phyloP scores from a whole-genome alignment of 176 grass and related monocot species.

The Oropetium thomaeum region DNA sequence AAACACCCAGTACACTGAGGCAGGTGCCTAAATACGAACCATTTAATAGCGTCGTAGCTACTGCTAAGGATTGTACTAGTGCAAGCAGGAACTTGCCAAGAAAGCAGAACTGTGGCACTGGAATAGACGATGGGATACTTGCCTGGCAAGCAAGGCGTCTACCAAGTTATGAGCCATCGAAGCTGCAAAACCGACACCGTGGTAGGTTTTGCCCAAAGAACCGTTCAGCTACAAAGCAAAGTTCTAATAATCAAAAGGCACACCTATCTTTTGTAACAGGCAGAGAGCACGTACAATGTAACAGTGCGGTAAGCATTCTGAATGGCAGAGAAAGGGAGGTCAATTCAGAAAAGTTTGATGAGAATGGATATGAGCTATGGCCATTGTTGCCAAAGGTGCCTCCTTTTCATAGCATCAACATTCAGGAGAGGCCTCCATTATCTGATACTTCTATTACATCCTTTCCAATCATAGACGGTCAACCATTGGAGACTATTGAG shows the following conservation, averaged over 20 bases:
- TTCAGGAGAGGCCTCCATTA: not conserved
- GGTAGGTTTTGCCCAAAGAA: slow-evolving; percentile 22
- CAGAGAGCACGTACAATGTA: not conserved
- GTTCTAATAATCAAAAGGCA: slow-evolving; percentile 16
- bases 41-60: slow-evolving; percentile 7
- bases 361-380: slow-evolving; percentile 3
- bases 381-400: not conserved
- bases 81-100: not conserved
- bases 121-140: not conserved
- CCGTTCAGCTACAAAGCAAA: slow-evolving; percentile 21
- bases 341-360: not conserved
- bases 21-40: slow-evolving; percentile 5
- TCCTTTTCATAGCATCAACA: not conserved
- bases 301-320: not conserved
- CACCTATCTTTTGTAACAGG: slow-evolving; percentile 7
- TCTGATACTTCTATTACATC: not conserved
- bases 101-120: slow-evolving; percentile 3
- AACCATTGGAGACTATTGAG: slow-evolving; percentile 29
- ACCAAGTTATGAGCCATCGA: slow-evolving; percentile 6
- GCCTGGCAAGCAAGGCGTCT: not conserved
- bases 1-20: not conserved
- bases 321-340: slow-evolving; percentile 1
- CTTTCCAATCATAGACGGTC: slow-evolving; percentile 3
- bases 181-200: slow-evolving; percentile 12
- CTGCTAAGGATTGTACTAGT: not conserved